Percentiles rank a stretch among this genome's conserved stretches.
Conservation (phyloP, 176 grass and related monocot species). For the Carex parvula region DNA sequence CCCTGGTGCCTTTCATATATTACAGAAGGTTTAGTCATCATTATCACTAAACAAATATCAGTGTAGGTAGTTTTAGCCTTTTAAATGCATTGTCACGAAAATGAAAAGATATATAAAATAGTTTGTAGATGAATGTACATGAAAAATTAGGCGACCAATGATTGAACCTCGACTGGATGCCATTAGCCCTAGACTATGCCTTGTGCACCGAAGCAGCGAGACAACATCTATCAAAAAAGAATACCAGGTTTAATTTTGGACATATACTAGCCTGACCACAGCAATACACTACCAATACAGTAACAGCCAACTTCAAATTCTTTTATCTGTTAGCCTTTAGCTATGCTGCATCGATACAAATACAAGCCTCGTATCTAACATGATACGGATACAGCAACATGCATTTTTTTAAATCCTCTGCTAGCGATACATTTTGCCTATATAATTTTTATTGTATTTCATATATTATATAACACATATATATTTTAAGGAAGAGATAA, state of each 20-base stretch:
- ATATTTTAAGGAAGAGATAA: neutral
- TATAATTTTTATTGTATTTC: neutral
- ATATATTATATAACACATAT: neutral
- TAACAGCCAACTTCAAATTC: neutral
- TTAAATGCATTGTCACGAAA: neutral
- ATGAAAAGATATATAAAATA: neutral
- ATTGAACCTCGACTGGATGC: conserved; percentile 84
- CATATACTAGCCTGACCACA: neutral
- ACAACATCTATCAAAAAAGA: conserved; percentile 61
- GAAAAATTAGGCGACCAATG: conserved; percentile 57
- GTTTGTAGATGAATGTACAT: conserved; percentile 35
- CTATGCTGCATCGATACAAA: neutral
- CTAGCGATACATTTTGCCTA: neutral
- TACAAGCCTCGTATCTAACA: neutral
- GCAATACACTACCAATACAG: neutral
- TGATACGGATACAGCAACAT: neutral
- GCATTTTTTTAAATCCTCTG: neutral
- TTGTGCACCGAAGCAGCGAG: conserved; percentile 75
- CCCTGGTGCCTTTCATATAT: conserved; percentile 42
- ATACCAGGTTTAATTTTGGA: neutral
- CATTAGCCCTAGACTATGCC: conserved; percentile 87
- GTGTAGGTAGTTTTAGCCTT: neutral
- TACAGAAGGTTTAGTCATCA: conserved; percentile 21
- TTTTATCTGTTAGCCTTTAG: neutral
- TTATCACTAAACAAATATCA: neutral